Evolutionary conservation across 306 rosid species (phyloP).

Genomic region (Sindora glabra): DNA sequence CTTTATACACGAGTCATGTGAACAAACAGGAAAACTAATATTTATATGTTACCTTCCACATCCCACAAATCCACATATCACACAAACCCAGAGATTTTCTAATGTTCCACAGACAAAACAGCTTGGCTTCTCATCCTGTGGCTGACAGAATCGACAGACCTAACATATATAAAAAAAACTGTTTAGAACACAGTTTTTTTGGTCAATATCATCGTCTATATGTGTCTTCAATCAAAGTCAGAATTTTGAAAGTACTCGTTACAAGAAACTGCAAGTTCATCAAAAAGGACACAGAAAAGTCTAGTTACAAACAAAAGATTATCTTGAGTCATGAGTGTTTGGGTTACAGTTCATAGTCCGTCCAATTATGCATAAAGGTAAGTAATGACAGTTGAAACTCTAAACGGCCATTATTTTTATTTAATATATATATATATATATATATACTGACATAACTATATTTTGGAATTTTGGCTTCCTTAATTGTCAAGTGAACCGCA

Average conservation of each 20-base stretch:
- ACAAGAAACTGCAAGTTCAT: not conserved
- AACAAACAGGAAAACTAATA: conserved; percentile 12
- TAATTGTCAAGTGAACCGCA: not conserved
- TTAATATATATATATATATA: no score
- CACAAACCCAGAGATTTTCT: conserved; percentile 80
- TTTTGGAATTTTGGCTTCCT: no score
- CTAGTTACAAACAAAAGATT: not conserved
- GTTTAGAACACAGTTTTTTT: conserved; percentile 17
- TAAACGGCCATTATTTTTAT: no score
- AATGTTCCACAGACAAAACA: conserved; percentile 74
- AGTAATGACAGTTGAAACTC: no score
- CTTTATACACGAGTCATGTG: conserved; percentile 6
- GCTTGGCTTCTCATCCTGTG: conserved; percentile 70
- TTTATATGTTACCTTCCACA: conserved; percentile 73
- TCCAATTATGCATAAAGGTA: no score
- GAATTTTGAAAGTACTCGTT: not conserved
- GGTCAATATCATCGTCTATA: conserved; percentile 10
- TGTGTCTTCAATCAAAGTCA: not conserved
- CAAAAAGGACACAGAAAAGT: not conserved
- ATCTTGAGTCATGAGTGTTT: not conserved
- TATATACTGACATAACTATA: no score
- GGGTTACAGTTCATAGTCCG: not conserved
- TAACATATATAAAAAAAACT: conserved; percentile 30
- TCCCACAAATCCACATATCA: conserved; percentile 91
- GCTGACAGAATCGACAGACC: conserved; percentile 88